A percentile compares a stretch with the other conserved stretches of the same genome.
phyloP scores from a whole-genome alignment of 2,329 filamentous ascomycete genomes.

The Fusarium staphyleae region DNA sequence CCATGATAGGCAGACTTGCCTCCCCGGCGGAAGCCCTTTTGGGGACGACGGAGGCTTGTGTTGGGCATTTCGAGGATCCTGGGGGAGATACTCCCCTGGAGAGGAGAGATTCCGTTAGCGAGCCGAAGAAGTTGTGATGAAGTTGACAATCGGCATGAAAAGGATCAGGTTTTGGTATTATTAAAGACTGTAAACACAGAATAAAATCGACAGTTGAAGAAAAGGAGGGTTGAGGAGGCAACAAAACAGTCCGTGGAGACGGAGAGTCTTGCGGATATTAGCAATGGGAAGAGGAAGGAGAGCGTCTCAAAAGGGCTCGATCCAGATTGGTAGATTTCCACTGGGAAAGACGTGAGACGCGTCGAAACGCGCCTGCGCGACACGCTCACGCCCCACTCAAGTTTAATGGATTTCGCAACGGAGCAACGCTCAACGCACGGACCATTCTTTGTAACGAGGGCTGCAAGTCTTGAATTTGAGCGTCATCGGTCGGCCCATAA shows the following conservation, averaged over 20 bases:
- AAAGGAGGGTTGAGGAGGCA: constrained; percentile 29
- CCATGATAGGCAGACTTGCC: constrained; percentile 76
- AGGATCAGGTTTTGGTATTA: constrained; percentile 1
- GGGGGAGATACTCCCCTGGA: constrained; percentile 21
- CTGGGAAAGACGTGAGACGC: constrained; percentile 39
- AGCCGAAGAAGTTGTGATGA: constrained; percentile 20
- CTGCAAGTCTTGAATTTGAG: constrained; percentile 27
- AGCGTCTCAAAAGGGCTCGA: constrained; percentile 35
- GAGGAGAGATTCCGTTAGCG: constrained; percentile 32
- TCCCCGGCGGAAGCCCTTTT: constrained; percentile 73
- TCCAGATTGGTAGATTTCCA: constrained; percentile 38
- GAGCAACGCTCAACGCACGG: constrained; percentile 32
- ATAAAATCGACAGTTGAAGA: constrained; percentile 13
- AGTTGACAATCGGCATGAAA: constrained; percentile 27
- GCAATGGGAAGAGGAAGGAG: constrained; percentile 27
- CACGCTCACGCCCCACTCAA: constrained; percentile 33
- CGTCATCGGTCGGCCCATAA: constrained; percentile 42
- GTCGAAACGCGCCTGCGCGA: constrained; percentile 45
- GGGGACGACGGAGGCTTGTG: constrained; percentile 64
- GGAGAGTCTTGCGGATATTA: constrained; percentile 34
- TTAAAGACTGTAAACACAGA: background rate
- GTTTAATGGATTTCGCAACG: constrained; percentile 45
- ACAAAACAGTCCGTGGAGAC: constrained; percentile 25
- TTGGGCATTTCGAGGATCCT: constrained; percentile 60
- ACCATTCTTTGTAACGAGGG: constrained; percentile 16